Base-by-base conservation (phyloP, 805 yeast species). In the Nakazawaea holstii region DNA sequence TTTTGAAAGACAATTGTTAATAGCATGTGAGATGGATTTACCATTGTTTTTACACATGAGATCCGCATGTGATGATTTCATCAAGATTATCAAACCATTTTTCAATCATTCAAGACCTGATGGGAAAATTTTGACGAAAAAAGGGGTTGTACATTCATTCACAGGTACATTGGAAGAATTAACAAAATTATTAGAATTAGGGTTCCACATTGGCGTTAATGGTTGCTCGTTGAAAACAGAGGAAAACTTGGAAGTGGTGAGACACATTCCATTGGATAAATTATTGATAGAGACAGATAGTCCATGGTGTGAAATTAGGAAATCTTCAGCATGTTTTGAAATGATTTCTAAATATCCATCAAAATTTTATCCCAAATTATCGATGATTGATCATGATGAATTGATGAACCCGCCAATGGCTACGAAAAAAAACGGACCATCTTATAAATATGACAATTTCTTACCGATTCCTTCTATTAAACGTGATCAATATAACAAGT, bases 301-400 rank as follows among this genome's bases (percentile, higher is more conserved):
- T 3, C 99, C 99, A 1, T 94, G 99, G 99, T 94, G 99, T 68
- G 98, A 91, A 59, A 79, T 94, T 40, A 73, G 95, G 49, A 86
- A 79, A 54, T 75, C 94, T 8, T 96, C 89, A 61, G 88, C 89
- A 2, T 77, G 94, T 13, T 80, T 77, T 64, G 67, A 77, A 52
- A 74, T 69, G 52, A 60, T 90, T 29, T 65, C 80, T 0, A 58
- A 67, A 8, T 76, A 78, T 52, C 87, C 87, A 3, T 81, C 78
- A 57, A 66, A 62, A 13, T 77, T 69, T 48, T 82, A 80, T 53
- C 87, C 87, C 1, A 53, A 60, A 38, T 48, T 59, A 15, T 13
- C 35, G 49, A n/a, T 56, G 46, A 11, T 41, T 2, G 47, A 43
- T 20, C 24, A 20, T 7, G 41, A 49, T 9, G 40, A 14, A 5